phyloP scores from a whole-genome alignment of 2,329 filamentous ascomycete genomes.

The Aspergillus calidoustus region DNA sequence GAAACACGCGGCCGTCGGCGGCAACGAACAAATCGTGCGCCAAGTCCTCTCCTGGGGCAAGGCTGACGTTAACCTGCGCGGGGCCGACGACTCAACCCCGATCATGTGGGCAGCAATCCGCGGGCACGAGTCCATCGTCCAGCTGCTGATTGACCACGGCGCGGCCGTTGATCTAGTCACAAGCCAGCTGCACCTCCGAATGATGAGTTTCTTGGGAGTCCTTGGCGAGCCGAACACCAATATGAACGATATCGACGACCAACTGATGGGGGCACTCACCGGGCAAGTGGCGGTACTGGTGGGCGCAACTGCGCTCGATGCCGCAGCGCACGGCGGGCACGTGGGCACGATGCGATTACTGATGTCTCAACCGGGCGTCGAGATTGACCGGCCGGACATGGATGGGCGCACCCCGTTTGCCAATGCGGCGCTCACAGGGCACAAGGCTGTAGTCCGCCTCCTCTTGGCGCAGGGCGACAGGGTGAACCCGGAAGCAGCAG shows the following conservation, averaged over 20 bases:
- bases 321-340: conserved; percentile 7
- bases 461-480: background rate
- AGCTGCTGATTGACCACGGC: background rate
- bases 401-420: conserved; percentile 1
- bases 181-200: background rate
- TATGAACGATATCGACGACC: background rate
- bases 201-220: background rate
- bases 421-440: background rate
- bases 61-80: background rate
- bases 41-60: background rate
- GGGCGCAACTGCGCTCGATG: conserved; percentile 9
- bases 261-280: background rate
- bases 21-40: background rate
- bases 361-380: background rate
- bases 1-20: background rate
- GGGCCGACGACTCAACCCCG: background rate
- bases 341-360: background rate
- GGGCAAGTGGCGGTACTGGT: conserved; percentile 5
- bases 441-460: background rate
- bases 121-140: background rate
- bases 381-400: background rate
- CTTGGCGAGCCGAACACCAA: background rate
- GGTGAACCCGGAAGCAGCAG: background rate
- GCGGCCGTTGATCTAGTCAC: background rate
- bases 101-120: background rate